phyloP scores from a whole-genome alignment of 345 rosid species.

The Garcia nutans region DNA sequence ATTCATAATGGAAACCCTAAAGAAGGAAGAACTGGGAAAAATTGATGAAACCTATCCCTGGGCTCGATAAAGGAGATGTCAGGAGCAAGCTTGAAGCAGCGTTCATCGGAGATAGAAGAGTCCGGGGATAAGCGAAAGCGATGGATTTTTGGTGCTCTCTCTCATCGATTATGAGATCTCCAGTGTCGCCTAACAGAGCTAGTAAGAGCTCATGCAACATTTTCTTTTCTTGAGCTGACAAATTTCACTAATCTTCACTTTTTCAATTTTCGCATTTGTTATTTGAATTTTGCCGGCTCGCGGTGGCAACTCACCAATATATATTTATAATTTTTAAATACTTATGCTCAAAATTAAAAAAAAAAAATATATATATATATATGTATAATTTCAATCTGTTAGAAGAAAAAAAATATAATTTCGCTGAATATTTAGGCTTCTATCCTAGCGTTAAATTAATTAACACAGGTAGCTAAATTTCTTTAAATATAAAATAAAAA shows the following conservation, averaged over 20 bases:
- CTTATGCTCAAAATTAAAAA: too few relatives aligned
- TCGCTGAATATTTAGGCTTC: too few relatives aligned
- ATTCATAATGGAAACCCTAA: conserved; percentile 1
- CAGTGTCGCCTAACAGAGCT: conserved; percentile 83
- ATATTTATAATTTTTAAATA: too few relatives aligned
- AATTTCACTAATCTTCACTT: too few relatives aligned
- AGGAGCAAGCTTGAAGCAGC: conserved; percentile 80
- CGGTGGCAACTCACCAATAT: too few relatives aligned
- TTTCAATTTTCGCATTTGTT: too few relatives aligned
- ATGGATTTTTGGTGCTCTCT: conserved; percentile 62
- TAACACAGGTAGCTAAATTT: too few relatives aligned
- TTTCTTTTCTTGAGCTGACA: neutral
- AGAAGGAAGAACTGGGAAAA: neutral
- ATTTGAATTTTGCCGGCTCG: neutral
- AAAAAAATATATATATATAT: too few relatives aligned
- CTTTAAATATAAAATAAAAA: too few relatives aligned
- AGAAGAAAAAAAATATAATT: too few relatives aligned
- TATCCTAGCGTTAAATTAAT: too few relatives aligned
- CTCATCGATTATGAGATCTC: conserved; percentile 90
- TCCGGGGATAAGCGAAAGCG: conserved; percentile 51
- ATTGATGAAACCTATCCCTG: conserved; percentile 60
- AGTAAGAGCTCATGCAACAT: conserved; percentile 92
- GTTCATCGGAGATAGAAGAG: conserved; percentile 62
- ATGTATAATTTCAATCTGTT: too few relatives aligned
- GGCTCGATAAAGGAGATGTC: conserved; percentile 87